These are phyloP conservation scores for Vaccinium macrocarpon DNA, from an alignment of 148 eudicot genomes.

Conservation along the genomic window DNA sequence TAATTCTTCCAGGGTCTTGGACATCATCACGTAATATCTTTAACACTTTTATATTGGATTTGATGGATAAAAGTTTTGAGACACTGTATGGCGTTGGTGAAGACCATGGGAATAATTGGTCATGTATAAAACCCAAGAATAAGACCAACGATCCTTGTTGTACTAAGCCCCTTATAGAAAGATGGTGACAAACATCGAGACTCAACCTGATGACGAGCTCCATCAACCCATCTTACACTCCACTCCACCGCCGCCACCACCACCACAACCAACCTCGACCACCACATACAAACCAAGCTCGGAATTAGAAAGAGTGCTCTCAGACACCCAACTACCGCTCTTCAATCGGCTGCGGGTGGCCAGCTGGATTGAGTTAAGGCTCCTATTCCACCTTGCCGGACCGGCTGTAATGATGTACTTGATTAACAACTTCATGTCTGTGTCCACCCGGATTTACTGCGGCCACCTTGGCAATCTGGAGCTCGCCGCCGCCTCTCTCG, in stretches of 20 bases:
- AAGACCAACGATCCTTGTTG: neutral
- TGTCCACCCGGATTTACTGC: slow-evolving; percentile 54
- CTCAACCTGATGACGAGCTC: neutral
- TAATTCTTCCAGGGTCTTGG: no score
- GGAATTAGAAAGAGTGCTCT: slow-evolving; percentile 31
- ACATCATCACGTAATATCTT: no score
- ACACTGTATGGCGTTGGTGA: no score
- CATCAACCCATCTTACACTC: neutral
- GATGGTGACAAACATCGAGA: slow-evolving; percentile 2
- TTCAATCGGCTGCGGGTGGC: slow-evolving; percentile 30
- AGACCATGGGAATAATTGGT: no score
- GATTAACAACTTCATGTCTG: slow-evolving; percentile 41
- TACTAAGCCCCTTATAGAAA: neutral
- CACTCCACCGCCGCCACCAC: neutral
- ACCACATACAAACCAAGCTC: slow-evolving; percentile 14
- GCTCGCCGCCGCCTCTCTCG: slow-evolving; percentile 55
- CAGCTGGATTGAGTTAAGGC: slow-evolving; percentile 29
- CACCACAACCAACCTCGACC: neutral
- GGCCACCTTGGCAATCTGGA: slow-evolving; percentile 68
- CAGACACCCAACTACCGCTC: slow-evolving; percentile 15
- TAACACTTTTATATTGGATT: no score
- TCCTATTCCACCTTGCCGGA: slow-evolving; percentile 36
- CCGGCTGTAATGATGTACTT: slow-evolving; percentile 58
- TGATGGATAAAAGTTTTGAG: no score
- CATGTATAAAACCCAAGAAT: neutral